Evolutionary conservation across 805 yeast genomes (phyloP), one percentile per base, ranked within the genome.

Genomic region (Wickerhamomyces xylosicus): DNA sequence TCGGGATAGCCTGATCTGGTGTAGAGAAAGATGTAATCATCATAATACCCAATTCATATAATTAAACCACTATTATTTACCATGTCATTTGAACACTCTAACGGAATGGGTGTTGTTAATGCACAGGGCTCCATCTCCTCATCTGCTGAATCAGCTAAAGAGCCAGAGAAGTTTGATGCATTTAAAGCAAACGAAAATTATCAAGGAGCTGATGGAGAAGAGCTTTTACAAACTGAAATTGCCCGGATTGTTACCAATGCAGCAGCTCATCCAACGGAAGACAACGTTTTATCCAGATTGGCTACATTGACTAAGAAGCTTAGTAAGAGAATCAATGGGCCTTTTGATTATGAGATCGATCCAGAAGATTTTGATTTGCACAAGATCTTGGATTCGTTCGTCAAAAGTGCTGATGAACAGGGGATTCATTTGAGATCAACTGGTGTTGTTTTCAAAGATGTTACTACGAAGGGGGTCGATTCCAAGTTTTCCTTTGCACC

Each of bases 391-490:
- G 50, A 72, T 38, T 47, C 57, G 21, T 50, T 54, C 15, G 59
- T 68, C 52, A 20, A 34, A 18, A 64, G 66, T 22, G 60, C 64
- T 32, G 62, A 60, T 15, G 66, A 63, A 19, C 71, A 71, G 49
- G 77, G 77, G 25, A 64, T 74, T 34, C 59, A 61, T 34, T 50
- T 61, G 19, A 59, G 73, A 37, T 55, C 61, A 20, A 52, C 70
- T 8, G 75, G 76, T 43, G 64, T 73, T 25, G 37, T 36, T 7
- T 42, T 46, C 35, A 35, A 41, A 28, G 33, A 41, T 32, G 41
- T 46, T 7, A 31, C 29, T 2, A 42, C 44, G 5, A 20, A 20
- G 16, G 36, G 36, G 10, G 33, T 19, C n/a, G 49, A 47, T 37
- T 17, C 38, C n/a, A 45, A 46, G 31, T 18, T 42, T 9, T n/a